Percentiles rank a stretch among this genome's conserved stretches.
phyloP scores from a whole-genome alignment of 495 filamentous ascomycete genomes.

The Xylaria sp. region DNA sequence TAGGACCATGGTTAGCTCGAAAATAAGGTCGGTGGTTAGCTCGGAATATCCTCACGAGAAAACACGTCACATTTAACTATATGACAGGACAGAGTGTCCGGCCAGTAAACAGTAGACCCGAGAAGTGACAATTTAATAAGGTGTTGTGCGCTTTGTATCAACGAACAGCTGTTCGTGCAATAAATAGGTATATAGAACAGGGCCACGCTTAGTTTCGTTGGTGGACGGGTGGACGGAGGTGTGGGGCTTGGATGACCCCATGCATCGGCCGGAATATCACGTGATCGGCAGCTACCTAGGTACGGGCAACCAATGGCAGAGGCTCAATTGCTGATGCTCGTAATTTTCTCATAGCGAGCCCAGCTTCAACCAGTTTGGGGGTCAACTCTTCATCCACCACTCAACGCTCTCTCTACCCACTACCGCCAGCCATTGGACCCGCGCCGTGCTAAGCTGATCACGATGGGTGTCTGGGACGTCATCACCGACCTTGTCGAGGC shows the following conservation, averaged over 20 bases:
- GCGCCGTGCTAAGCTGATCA: constrained; percentile 42
- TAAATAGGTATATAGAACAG: not conserved
- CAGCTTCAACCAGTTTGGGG: constrained; percentile 27
- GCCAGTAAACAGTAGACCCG: not conserved
- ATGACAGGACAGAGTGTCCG: not conserved
- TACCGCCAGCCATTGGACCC: constrained; percentile 51
- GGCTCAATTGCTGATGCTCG: constrained; percentile 51
- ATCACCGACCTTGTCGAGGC: constrained; percentile 62
- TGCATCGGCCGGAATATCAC: constrained; percentile 33
- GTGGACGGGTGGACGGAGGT: constrained; percentile 12
- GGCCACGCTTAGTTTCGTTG: not conserved
- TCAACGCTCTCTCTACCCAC: constrained; percentile 39
- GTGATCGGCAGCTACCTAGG: constrained; percentile 35
- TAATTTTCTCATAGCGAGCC: constrained; percentile 48
- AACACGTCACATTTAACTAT: not conserved
- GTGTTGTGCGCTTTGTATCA: not conserved
- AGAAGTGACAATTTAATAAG: not conserved
- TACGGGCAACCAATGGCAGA: constrained; percentile 49
- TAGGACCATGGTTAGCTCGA: not conserved
- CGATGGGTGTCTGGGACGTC: constrained; percentile 65
- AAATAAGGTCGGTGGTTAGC: not conserved
- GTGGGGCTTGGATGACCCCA: constrained; percentile 17
- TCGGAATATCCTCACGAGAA: not conserved
- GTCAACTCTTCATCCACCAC: constrained; percentile 39
- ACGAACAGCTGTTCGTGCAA: not conserved